Evolutionary conservation across 805 yeast genomes (phyloP).

Genomic region (Yamadazyma ubonensis): DNA sequence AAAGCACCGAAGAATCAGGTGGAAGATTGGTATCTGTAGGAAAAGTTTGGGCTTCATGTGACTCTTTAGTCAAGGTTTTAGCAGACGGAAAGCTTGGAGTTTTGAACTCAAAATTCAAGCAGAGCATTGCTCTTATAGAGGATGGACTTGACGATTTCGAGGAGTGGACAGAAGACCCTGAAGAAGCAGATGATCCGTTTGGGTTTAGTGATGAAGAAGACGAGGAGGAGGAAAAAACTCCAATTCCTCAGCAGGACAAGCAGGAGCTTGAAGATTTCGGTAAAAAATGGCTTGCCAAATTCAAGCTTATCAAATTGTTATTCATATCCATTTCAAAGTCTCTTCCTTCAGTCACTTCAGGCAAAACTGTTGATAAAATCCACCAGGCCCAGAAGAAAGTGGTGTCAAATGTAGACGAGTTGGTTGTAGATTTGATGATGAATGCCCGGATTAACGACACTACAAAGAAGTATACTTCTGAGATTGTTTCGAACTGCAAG

Average conservation of each 20-base stretch:
- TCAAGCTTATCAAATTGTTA: slow-evolving; percentile 57
- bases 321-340: slow-evolving; percentile 60
- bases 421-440: slow-evolving; percentile 57
- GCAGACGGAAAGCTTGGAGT: slow-evolving; percentile 54
- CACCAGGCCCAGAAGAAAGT: slow-evolving; percentile 41
- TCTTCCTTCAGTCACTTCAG: slow-evolving; percentile 45
- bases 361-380: slow-evolving; percentile 48
- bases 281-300: slow-evolving; percentile 49
- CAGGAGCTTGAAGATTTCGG: slow-evolving; percentile 40
- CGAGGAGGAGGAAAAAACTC: slow-evolving; percentile 18
- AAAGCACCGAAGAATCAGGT: slow-evolving; percentile 16
- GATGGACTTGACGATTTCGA: slow-evolving; percentile 66
- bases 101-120: slow-evolving; percentile 46
- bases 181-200: slow-evolving; percentile 53
- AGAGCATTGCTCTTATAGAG: slow-evolving; percentile 46
- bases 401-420: slow-evolving; percentile 52
- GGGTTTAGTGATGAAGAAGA: slow-evolving; percentile 40
- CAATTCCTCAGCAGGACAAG: slow-evolving; percentile 17
- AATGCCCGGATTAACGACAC: slow-evolving; percentile 43
- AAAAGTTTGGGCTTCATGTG: slow-evolving; percentile 68
- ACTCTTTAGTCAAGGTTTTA: slow-evolving; percentile 40
- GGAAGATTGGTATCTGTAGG: slow-evolving; percentile 21
- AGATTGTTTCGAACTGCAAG: slow-evolving; percentile 26
- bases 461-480: slow-evolving; percentile 22
- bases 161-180: slow-evolving; percentile 69